Evolutionary conservation across 208 protist genomes (phyloP).

Genomic region (Acanthamoeba divionensis): DNA sequence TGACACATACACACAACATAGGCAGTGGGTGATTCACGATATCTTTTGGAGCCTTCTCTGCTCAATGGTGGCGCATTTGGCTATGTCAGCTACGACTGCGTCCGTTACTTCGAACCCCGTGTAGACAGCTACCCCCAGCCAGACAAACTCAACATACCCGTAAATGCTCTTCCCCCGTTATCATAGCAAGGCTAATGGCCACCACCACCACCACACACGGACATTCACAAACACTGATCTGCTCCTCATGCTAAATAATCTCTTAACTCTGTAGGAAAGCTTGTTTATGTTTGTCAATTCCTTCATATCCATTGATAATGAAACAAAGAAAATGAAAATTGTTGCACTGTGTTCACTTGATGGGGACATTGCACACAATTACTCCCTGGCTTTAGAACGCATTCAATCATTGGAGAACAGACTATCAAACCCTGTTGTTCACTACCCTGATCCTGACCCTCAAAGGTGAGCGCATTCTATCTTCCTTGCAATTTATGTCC

Average conservation of each 20-base stretch:
- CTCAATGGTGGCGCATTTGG: constrained; percentile 56
- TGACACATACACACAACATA: too few relatives aligned
- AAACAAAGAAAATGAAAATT: constrained; percentile 25
- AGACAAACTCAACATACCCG: neutral
- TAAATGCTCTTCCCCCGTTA: neutral
- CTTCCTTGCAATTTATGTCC: neutral
- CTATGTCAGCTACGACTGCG: constrained; percentile 69
- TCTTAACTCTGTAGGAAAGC: constrained; percentile 56
- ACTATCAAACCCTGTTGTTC: neutral
- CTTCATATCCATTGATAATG: constrained; percentile 67
- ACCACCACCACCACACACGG: neutral
- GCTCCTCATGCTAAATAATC: too few relatives aligned
- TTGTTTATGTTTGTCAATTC: constrained; percentile 67
- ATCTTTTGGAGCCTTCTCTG: constrained; percentile 16
- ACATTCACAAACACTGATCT: neutral
- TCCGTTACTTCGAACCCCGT: constrained; percentile 52
- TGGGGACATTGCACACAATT: constrained; percentile 16
- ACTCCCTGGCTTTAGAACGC: neutral
- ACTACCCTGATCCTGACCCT: neutral
- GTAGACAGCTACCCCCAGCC: neutral
- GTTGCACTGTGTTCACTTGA: constrained; percentile 46
- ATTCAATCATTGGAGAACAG: neutral
- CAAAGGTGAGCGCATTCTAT: neutral
- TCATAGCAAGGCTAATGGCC: neutral
- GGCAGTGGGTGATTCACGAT: too few relatives aligned